Evolutionary conservation across 352 stramenopile genomes (phyloP).

Genomic region (Globisporangium carolinianum): DNA sequence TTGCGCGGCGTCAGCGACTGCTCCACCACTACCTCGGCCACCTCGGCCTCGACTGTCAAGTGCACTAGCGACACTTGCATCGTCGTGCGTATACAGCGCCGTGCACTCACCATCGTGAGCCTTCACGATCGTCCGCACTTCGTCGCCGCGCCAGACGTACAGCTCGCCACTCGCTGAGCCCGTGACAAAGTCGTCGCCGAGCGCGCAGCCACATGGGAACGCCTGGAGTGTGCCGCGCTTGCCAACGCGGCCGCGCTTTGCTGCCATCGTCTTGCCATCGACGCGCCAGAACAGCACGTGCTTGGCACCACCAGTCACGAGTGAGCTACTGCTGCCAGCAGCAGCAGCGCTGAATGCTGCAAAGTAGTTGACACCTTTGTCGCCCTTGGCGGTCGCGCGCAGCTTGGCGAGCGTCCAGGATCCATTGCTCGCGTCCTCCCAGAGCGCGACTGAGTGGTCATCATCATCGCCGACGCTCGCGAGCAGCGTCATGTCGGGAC

Average conservation of each 20-base stretch:
- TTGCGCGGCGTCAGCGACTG: not conserved
- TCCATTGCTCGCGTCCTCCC: conserved; percentile 57
- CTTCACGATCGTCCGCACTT: conserved; percentile 45
- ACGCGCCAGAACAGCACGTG: conserved; percentile 66
- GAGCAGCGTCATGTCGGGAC: conserved; percentile 38
- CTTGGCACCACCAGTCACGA: conserved; percentile 62
- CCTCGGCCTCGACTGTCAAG: too few species aligned
- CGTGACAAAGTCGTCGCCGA: conserved; percentile 44
- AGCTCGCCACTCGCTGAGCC: conserved; percentile 43
- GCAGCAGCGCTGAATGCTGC: conserved; percentile 24
- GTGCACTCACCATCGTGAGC: conserved; percentile 52
- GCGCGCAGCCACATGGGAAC: conserved; percentile 39
- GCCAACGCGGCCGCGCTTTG: conserved; percentile 51
- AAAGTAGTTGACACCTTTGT: conserved; percentile 54
- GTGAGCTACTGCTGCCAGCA: conserved; percentile 15
- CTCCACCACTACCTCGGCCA: too few species aligned
- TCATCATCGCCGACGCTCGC: conserved; percentile 76
- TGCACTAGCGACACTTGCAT: not conserved
- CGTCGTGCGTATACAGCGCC: conserved; percentile 23
- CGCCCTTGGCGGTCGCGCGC: conserved; percentile 37
- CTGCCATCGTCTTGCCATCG: conserved; percentile 43
- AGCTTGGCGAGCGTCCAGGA: conserved; percentile 53
- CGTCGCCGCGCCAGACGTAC: conserved; percentile 50
- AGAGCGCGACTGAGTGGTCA: conserved; percentile 77
- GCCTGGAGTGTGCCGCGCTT: conserved; percentile 49